phyloP scores from a whole-genome alignment of 2,329 filamentous ascomycete species.

The Ascochyta viciae-villosae region DNA sequence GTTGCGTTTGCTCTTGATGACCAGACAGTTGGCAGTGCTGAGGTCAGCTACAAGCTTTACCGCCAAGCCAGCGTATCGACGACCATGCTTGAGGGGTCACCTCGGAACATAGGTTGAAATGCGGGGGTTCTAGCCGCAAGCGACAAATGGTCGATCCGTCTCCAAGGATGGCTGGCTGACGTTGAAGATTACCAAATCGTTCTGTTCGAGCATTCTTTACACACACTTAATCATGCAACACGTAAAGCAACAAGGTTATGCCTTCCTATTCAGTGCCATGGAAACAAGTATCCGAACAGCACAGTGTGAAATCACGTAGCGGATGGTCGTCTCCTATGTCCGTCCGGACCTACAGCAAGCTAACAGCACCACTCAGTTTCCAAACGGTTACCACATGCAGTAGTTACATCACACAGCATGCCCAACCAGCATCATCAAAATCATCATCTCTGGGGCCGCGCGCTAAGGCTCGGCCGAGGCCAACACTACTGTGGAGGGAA shows the following conservation, averaged over 20 bases:
- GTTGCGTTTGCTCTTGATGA: not conserved
- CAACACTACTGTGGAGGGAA: not conserved
- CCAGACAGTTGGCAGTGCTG: not conserved
- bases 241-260: too few relatives aligned
- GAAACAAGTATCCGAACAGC: too few relatives aligned
- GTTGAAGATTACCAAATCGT: not conserved
- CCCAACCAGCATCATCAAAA: not conserved
- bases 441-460: not conserved
- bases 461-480: constrained; percentile 8
- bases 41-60: constrained; percentile 4
- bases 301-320: not conserved
- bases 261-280: too few relatives aligned
- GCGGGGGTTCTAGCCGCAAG: not conserved
- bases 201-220: too few relatives aligned
- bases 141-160: not conserved
- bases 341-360: not conserved
- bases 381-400: not conserved
- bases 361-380: not conserved
- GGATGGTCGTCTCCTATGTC: not conserved
- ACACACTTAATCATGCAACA: too few relatives aligned
- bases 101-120: not conserved
- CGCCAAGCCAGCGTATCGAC: not conserved
- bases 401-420: not conserved
- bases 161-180: not conserved
- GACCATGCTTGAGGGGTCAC: not conserved